Base-by-base conservation (phyloP, 495 filamentous ascomycete genomes). In the Xylaria castorea region DNA sequence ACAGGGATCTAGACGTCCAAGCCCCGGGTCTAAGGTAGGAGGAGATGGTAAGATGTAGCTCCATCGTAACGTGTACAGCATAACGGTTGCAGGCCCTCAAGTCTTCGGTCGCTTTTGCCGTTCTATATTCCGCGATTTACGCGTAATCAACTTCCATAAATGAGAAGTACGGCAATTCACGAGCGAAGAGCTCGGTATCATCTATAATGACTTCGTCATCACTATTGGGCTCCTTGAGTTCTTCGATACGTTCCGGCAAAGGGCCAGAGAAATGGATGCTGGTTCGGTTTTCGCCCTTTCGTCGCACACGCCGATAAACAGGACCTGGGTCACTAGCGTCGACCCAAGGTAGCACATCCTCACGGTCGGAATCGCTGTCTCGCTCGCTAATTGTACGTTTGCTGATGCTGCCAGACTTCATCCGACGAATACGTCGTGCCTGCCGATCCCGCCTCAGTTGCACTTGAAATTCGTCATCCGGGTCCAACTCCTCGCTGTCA, bases 371-470 rank as follows among this genome's bases (percentile, higher is more conserved):
- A 73, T 87, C 86, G 71, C 83, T 86, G 57, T 84, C 86, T 73
- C 85, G 85, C 77, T 87, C 84, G 77, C 80, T 84, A 57, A 87
- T 79, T 36, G 85, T 86, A 32, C 86, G 80, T 80, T 88, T 88
- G 79, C 85, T 84, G 34, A 87, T 82, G 75, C 83, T 86, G 68
- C 85, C 85, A 14, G 83, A 85, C 38, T 80, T 86, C 82, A 87
- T 86, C 18, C 86, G 80, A 74, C 80, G 80, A 63, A 79, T 77
- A 57, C 83, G 75, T 57, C 80, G 81, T 68, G 82, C 81, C 38
- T 82, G 80, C 18, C 84, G 83, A 36, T 74, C 76, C 64, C 79
- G 77, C 53, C 72, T 75, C 9, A 80, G 48, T 20, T 75, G 73
- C 36, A 70, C 67, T n/a, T 34, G 79, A 72, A 74, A 81, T 51